A percentile compares a stretch with the other conserved stretches of the same genome.
These are phyloP conservation scores for Suillus ampliporus DNA, from an alignment of 768 basidiomycete species.

Conservation along the genomic window DNA sequence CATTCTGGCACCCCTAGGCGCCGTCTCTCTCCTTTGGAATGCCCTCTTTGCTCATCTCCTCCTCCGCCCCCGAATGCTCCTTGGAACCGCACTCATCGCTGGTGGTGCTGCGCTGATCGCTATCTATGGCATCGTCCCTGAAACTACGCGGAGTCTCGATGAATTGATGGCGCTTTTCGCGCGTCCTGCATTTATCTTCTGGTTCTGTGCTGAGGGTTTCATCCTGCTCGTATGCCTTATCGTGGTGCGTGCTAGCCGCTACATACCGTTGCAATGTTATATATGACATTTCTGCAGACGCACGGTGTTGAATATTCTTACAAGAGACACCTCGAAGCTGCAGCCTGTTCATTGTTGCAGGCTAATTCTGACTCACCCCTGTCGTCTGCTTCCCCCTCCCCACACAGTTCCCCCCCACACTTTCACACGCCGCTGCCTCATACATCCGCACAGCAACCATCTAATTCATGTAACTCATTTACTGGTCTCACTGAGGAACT, in stretches of 20 bases:
- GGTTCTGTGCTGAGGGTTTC: constrained; percentile 75
- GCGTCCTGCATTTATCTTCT: constrained; percentile 78
- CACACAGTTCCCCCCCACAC: constrained; percentile 41
- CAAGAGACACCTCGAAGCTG: constrained; percentile 38
- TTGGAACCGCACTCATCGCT: constrained; percentile 89
- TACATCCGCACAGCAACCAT: constrained; percentile 30
- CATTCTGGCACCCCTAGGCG: constrained; percentile 91
- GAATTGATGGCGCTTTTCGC: constrained; percentile 80
- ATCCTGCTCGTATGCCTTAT: constrained; percentile 63
- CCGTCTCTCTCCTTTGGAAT: constrained; percentile 93
- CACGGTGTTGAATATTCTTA: constrained; percentile 74
- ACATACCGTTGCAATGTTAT: not conserved
- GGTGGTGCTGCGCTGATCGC: constrained; percentile 90
- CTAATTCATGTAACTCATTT: constrained; percentile 46
- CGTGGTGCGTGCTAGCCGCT: constrained; percentile 53
- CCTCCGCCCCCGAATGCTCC: constrained; percentile 79
- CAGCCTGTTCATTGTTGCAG: constrained; percentile 13
- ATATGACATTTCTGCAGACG: constrained; percentile 51
- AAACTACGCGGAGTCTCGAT: constrained; percentile 84
- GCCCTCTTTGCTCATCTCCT: constrained; percentile 88
- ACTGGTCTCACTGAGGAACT: constrained; percentile 42
- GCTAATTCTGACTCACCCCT: constrained; percentile 8
- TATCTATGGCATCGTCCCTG: constrained; percentile 90
- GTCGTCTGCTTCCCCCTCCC: constrained; percentile 24
- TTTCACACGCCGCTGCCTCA: constrained; percentile 40